Evolutionary conservation across 2,329 filamentous ascomycete genomes (phyloP).

Genomic region (Sporothrix pallida): DNA sequence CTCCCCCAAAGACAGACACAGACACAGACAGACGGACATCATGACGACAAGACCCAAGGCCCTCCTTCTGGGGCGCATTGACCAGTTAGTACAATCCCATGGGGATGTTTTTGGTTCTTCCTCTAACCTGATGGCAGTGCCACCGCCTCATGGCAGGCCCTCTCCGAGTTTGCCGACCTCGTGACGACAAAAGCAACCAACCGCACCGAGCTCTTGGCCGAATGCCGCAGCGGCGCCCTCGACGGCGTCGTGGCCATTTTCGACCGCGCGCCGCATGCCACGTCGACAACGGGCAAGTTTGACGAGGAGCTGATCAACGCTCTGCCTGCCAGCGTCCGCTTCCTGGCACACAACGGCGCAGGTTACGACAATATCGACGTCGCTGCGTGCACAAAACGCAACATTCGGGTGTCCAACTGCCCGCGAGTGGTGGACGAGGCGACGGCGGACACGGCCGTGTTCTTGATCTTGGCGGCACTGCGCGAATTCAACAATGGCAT

Average conservation of each 20-base stretch:
- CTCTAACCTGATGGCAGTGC: slow-evolving; percentile 3
- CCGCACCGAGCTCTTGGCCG: slow-evolving; percentile 24
- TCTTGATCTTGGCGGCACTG: slow-evolving; percentile 72
- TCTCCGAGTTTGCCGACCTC: slow-evolving; percentile 30
- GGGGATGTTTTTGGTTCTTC: too few relatives aligned
- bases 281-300: slow-evolving; percentile 62
- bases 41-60: slow-evolving; percentile 12
- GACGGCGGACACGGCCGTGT: slow-evolving; percentile 73
- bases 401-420: slow-evolving; percentile 69
- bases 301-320: slow-evolving; percentile 63
- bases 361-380: slow-evolving; percentile 76
- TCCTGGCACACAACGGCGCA: slow-evolving; percentile 31
- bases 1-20: background rate
- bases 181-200: slow-evolving; percentile 1
- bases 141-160: slow-evolving; percentile 25
- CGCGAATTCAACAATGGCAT: slow-evolving; percentile 68
- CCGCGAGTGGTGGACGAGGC: slow-evolving; percentile 71
- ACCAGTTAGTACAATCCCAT: background rate
- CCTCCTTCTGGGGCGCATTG: slow-evolving; percentile 15
- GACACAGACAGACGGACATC: too few relatives aligned
- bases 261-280: slow-evolving; percentile 32
- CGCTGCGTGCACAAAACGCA: slow-evolving; percentile 62
- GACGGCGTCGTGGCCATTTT: slow-evolving; percentile 30
- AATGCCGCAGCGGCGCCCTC: slow-evolving; percentile 24
- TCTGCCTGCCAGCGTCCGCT: slow-evolving; percentile 47